Conservation (phyloP, 768 basidiomycete species). For the Leccinellum albellum region DNA sequence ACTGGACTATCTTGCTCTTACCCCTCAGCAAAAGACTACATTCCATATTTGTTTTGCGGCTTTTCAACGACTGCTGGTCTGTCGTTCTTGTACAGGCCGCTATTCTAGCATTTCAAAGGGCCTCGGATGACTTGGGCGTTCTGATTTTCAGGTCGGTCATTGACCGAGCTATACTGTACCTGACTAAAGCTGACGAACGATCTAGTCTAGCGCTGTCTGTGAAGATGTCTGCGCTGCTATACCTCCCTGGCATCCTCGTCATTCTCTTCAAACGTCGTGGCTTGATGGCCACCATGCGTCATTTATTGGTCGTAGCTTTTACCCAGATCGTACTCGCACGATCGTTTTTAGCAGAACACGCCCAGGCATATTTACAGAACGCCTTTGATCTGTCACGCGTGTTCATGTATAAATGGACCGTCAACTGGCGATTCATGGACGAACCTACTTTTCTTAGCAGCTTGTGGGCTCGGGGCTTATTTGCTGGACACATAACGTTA, state of each 20-base stretch:
- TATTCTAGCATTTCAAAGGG: conserved; percentile 59
- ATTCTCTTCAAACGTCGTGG: conserved; percentile 76
- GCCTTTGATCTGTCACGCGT: conserved; percentile 87
- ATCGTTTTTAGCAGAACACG: conserved; percentile 64
- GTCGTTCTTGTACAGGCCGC: conserved; percentile 62
- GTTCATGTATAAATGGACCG: conserved; percentile 96
- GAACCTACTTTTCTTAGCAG: conserved; percentile 73
- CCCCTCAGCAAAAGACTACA: conserved; percentile 91
- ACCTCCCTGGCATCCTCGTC: conserved; percentile 84
- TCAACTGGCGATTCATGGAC: conserved; percentile 90
- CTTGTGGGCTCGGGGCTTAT: conserved; percentile 55
- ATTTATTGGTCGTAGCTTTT: conserved; percentile 37
- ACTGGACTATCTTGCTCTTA: conserved; percentile 69
- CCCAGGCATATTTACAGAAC: conserved; percentile 60
- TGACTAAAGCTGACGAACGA: neutral
- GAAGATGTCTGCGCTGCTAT: conserved; percentile 93
- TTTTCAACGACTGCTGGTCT: conserved; percentile 96
- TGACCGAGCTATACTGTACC: neutral
- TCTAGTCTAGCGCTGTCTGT: conserved; percentile 64
- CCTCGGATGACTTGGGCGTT: conserved; percentile 58
- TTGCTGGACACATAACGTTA: conserved; percentile 59
- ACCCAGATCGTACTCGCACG: conserved; percentile 60
- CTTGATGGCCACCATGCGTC: conserved; percentile 46
- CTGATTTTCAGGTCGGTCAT: conserved; percentile 67
- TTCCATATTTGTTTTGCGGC: conserved; percentile 84